phyloP scores from a whole-genome alignment of 2,329 filamentous ascomycete genomes.

The Aureobasidium uvarum region DNA sequence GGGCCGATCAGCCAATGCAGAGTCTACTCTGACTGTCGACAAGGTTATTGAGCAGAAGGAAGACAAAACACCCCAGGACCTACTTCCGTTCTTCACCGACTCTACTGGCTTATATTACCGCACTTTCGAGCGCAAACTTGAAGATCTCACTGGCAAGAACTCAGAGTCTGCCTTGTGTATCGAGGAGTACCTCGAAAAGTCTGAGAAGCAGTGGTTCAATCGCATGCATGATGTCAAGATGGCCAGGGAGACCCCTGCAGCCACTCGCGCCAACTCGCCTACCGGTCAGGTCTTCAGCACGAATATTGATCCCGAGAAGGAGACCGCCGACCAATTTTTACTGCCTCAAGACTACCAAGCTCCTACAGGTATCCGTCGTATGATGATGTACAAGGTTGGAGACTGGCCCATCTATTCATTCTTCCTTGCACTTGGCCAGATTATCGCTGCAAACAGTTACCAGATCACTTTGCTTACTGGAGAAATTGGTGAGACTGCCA shows the following conservation, averaged over 20 bases:
- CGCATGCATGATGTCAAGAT: constrained; percentile 59
- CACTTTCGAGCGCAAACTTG: constrained; percentile 58
- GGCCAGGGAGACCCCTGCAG: constrained; percentile 45
- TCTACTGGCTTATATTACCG: constrained; percentile 61
- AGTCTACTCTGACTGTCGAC: constrained; percentile 50
- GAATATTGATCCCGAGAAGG: constrained; percentile 41
- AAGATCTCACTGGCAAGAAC: constrained; percentile 55
- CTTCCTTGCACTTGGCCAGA: constrained; percentile 60
- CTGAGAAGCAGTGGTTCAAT: constrained; percentile 66
- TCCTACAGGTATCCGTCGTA: constrained; percentile 56
- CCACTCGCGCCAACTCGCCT: constrained; percentile 38
- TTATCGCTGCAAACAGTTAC: constrained; percentile 65
- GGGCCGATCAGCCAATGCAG: constrained; percentile 1
- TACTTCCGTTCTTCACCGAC: constrained; percentile 67
- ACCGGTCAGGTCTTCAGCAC: constrained; percentile 46
- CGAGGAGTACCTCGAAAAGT: constrained; percentile 62
- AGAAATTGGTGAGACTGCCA: constrained; percentile 58
- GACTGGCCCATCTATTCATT: constrained; percentile 65
- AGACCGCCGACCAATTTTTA: constrained; percentile 53
- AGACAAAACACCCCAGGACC: constrained; percentile 62
- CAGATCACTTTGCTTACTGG: constrained; percentile 67
- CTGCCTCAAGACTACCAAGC: constrained; percentile 57
- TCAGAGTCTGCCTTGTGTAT: constrained; percentile 62
- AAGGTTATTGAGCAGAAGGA: constrained; percentile 60
- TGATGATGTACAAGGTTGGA: constrained; percentile 57